Evolutionary conservation across 1,139 yeast species (phyloP), one percentile per base, ranked within the genome.

Genomic region (Geotrichum australiense): DNA sequence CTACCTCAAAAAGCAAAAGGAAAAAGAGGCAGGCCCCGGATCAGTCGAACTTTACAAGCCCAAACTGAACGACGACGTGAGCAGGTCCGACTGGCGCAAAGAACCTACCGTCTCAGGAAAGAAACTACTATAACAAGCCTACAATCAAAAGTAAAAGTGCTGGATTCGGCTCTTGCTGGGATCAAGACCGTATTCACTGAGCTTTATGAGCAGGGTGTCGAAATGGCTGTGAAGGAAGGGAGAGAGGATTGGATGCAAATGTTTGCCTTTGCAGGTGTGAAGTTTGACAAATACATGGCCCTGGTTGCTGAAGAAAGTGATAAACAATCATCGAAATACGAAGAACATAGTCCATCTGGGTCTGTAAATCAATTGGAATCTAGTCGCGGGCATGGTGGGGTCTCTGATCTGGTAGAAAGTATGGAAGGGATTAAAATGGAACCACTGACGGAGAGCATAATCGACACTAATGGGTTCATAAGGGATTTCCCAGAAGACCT

Each of bases 171-270:
- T 8, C 12, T 42, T 4, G 15, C 27, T n/a, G 42, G 38, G 12
- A 24, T 39, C 12, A 34, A 30, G 6, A 30, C 34, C 3, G 16
- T 29, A 2, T 37, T 37, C 25, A 18, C 22, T 10, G 40, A 46
- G 10, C 35, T 41, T 3, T 46, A 43, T 28, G 45, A 46, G 15
- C 35, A 43, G 2, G 47, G 49, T 4, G 41, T 46, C 3, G 47
- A 46, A 29, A 35, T 46, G 3, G 49, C 49, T 5, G 42, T 42
- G n/a, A 37, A 29, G 20, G 46, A 42, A 26, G 26, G 32, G 11
- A 38, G 33, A 21, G 37, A 35, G 12, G 41, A 42, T 21, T 34
- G 43, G 24, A 37, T 37, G 35, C 34, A 37, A 19, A 29, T 29
- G 21, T 29, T 37, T 22, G 39, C 34, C 14, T 37, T 28, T 29